Base-by-base conservation (phyloP, 352 stramenopile species). In the Blastocystis hominis region DNA sequence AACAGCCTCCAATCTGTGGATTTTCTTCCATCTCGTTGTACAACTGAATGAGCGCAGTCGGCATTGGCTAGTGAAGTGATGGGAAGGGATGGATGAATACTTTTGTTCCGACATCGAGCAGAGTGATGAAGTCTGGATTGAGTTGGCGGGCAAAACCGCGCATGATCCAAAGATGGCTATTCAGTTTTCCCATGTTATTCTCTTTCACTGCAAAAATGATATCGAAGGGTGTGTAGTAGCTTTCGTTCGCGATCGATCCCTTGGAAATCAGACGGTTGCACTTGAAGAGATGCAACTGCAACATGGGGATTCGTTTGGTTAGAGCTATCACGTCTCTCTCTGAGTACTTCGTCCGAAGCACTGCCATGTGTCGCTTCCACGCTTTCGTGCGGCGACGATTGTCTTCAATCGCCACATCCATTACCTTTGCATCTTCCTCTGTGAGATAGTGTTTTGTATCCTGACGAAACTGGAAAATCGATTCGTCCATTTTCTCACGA, bases 111-210 rank as follows among this genome's bases (percentile, higher is more conserved):
- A 91, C 89, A 78, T 91, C 89, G 7, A 91, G 64, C 36, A 91
- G 62, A 5, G 89, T 77, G 42, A 88, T 86, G 72, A 89, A 91
- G 54, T 91, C 63, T 6, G 89, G 89, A 44, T 90, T 76, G 10
- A 91, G 42, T 46, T 91, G 89, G 46, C 88, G 44, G n/a, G 80
- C 56, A 46, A 91, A 90, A 9, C 75, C 89, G 46, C 77, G 72
- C 55, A 91, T 89, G 59, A 90, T 88, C 89, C 89, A 91, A 30
- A 88, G 61, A 66, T 91, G 89, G 47, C 66, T 89, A 55, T 89
- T 89, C 24, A 91, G 77, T 69, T 91, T 91, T 53, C 89, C 89
- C 30, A 88, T 88, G 69, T 91, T 91, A 50, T 90, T 62, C 46
- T 89, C 89, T 75, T 87, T 87, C 34, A 87, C 66, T 40, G 77